Percentiles rank a stretch among this genome's conserved stretches.
Evolutionary conservation across 352 stramenopile genomes (phyloP).

Genomic region (Aphanomyces euteiches): DNA sequence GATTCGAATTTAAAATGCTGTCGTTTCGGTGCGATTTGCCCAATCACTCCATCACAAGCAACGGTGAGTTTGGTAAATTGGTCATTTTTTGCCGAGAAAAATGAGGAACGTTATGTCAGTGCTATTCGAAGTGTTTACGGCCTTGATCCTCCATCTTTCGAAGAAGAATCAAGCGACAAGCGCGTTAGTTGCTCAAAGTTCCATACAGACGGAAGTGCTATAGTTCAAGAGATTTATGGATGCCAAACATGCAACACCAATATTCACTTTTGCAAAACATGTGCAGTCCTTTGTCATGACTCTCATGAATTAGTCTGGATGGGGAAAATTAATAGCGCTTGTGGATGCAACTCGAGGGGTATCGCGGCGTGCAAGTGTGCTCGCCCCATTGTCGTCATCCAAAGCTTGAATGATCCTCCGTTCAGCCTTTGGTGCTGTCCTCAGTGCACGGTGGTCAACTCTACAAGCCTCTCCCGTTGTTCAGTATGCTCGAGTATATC

Average conservation of each 20-base stretch:
- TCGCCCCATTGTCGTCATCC: conserved; percentile 34
- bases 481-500: conserved; percentile 58
- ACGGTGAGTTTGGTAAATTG: neutral
- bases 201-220: conserved; percentile 75
- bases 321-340: conserved; percentile 61
- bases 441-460: conserved; percentile 82
- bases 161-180: conserved; percentile 20
- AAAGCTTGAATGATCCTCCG: conserved; percentile 44
- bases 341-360: conserved; percentile 59
- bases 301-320: conserved; percentile 77
- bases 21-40: conserved; percentile 3
- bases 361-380: conserved; percentile 53
- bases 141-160: conserved; percentile 33
- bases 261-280: conserved; percentile 57
- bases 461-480: conserved; percentile 47
- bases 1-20: neutral
- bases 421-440: conserved; percentile 66
- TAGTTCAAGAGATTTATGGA: conserved; percentile 70
- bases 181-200: conserved; percentile 52
- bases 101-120: too few relatives aligned
- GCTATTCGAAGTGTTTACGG: conserved; percentile 47
- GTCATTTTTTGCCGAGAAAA: neutral
- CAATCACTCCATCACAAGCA: conserved; percentile 9
- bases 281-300: conserved; percentile 72
- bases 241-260: conserved; percentile 80